Conservation (phyloP, 805 yeast species). For the Metschnikowia matae region DNA sequence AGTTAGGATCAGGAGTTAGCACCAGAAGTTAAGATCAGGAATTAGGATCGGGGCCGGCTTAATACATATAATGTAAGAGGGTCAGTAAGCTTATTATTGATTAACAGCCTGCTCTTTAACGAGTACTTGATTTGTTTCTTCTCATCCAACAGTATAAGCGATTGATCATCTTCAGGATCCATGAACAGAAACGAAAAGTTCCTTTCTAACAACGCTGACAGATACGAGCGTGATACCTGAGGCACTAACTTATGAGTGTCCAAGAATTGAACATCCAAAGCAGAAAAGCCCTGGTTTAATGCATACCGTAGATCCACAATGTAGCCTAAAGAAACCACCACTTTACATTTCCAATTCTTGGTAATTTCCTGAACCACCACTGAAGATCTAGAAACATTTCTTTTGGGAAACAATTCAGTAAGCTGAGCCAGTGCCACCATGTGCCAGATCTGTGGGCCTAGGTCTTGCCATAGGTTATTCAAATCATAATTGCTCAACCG, state of each 20-base stretch:
- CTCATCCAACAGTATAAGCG: slow-evolving; percentile 7
- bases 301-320: slow-evolving; percentile 17
- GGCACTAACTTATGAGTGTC: slow-evolving; percentile 13
- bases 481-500: slow-evolving; percentile 24
- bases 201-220: slow-evolving; percentile 10
- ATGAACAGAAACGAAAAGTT: slow-evolving; percentile 10
- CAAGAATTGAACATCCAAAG: slow-evolving; percentile 14
- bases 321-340: slow-evolving; percentile 19
- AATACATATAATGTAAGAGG: slow-evolving; percentile 20
- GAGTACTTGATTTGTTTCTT: slow-evolving; percentile 17
- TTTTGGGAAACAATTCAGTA: slow-evolving; percentile 10
- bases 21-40: too few species aligned
- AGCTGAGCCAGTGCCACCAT: slow-evolving; percentile 11
- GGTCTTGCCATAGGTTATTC: slow-evolving; percentile 17
- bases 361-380: slow-evolving; percentile 12
- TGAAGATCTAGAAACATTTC: slow-evolving; percentile 9
- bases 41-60: slow-evolving; percentile 16
- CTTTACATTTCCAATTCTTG: slow-evolving; percentile 21
- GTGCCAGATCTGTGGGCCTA: slow-evolving; percentile 11
- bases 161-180: slow-evolving; percentile 13
- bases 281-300: slow-evolving; percentile 8
- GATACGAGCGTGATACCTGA: not conserved
- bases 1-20: too few species aligned
- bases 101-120: slow-evolving; percentile 9
- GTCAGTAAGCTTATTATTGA: slow-evolving; percentile 15